Percentiles rank a stretch among this genome's conserved stretches.
These are phyloP conservation scores for Capsella rubella DNA, from an alignment of 441 rosid species.

Conservation along the genomic window DNA sequence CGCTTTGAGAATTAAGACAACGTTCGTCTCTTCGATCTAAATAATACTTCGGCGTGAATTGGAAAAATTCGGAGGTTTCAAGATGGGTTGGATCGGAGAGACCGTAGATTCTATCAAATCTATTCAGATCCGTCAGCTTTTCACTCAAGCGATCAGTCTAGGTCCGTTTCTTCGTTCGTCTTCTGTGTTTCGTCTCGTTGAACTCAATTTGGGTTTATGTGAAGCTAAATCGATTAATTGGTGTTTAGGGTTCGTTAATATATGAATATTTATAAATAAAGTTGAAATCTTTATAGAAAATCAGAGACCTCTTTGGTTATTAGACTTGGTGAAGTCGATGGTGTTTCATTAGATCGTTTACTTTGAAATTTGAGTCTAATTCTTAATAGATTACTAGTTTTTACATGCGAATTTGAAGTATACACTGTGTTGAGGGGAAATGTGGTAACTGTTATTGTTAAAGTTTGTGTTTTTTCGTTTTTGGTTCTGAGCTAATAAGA, in stretches of 20 bases:
- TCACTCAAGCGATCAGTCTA: conserved; percentile 75
- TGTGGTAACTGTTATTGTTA: conserved; percentile 20
- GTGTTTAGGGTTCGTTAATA: conserved; percentile 1
- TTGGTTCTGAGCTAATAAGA: conserved; percentile 3
- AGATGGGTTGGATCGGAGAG: conserved; percentile 83
- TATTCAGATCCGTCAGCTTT: conserved; percentile 79
- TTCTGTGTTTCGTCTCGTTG: conserved; percentile 11
- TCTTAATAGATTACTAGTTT: not conserved
- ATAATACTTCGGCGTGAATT: conserved; percentile 8
- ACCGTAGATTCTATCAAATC: conserved; percentile 70
- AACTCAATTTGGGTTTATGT: conserved; percentile 22
- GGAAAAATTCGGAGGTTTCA: not conserved
- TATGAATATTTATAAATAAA: conserved; percentile 8
- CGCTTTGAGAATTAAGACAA: not conserved
- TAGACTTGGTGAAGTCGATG: conserved; percentile 28
- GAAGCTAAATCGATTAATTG: not conserved
- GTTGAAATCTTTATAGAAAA: not conserved
- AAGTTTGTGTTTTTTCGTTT: not conserved
- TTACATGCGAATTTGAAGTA: conserved; percentile 7
- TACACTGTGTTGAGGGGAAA: conserved; percentile 1
- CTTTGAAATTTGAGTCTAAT: not conserved
- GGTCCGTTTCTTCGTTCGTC: conserved; percentile 56
- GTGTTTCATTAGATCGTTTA: conserved; percentile 1
- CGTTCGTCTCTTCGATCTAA: conserved; percentile 37
- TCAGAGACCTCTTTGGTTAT: conserved; percentile 10